Conservation (phyloP, 331 rosid genomes). For the Malus hybrid region DNA sequence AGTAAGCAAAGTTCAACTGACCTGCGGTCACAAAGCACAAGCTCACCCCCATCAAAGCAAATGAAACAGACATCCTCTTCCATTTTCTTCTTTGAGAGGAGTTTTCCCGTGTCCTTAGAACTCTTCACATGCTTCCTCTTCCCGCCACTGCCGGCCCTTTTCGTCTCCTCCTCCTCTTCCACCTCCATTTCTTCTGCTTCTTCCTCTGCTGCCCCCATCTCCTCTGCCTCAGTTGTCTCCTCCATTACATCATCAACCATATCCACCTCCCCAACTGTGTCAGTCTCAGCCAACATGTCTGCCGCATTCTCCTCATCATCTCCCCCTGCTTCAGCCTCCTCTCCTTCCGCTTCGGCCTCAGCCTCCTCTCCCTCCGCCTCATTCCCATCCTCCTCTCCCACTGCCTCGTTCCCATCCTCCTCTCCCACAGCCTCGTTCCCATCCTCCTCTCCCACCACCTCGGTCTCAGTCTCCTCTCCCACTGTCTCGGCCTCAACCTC, state of each 20-base stretch:
- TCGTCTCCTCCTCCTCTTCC: constrained; percentile 21
- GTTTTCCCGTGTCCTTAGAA: constrained; percentile 32
- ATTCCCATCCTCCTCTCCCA: neutral
- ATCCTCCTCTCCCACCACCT: neutral
- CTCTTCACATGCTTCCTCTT: constrained; percentile 45
- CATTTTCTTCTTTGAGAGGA: constrained; percentile 46
- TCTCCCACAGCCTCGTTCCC: neutral
- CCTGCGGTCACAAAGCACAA: constrained; percentile 97
- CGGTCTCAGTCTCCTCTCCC: neutral
- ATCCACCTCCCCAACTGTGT: constrained; percentile 8
- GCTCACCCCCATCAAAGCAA: constrained; percentile 95
- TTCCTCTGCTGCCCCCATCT: constrained; percentile 18
- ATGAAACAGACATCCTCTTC: constrained; percentile 98
- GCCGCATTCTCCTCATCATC: neutral
- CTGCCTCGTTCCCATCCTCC: neutral
- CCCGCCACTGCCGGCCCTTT: constrained; percentile 3
- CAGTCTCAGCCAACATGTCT: neutral
- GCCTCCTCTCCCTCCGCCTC: neutral
- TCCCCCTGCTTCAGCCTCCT: neutral
- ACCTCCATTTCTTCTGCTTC: constrained; percentile 23
- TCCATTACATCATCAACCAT: neutral
- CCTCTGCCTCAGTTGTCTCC: constrained; percentile 29
- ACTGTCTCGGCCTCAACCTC: neutral
- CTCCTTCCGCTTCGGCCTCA: neutral
- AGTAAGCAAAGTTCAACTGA: constrained; percentile 17